phyloP scores from a whole-genome alignment of 345 rosid species.

The Syzygium aqueum region DNA sequence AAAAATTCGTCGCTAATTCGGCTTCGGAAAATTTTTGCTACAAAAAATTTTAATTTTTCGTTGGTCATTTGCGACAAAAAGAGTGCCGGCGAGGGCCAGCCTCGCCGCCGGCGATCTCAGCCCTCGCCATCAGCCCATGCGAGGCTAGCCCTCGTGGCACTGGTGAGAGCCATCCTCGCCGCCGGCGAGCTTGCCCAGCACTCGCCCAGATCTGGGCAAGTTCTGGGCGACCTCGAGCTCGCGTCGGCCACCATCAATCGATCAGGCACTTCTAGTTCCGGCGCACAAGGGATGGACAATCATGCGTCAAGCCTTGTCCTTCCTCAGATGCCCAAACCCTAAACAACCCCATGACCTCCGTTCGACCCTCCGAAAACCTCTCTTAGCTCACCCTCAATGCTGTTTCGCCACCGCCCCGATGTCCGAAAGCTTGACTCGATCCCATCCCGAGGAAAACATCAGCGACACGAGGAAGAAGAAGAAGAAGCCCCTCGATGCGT shows the following conservation, averaged over 20 bases:
- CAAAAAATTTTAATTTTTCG: too few relatives aligned
- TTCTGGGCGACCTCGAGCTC: too few relatives aligned
- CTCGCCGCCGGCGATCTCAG: too few relatives aligned
- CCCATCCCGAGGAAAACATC: not conserved
- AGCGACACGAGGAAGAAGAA: not conserved
- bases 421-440: not conserved
- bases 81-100: too few relatives aligned
- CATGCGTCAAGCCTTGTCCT: not conserved
- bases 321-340: not conserved
- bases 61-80: too few relatives aligned
- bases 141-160: too few relatives aligned
- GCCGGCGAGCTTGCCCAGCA: too few relatives aligned
- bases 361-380: conserved; percentile 5
- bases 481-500: conserved; percentile 23
- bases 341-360: not conserved
- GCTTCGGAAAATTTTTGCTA: too few relatives aligned
- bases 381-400: conserved; percentile 8
- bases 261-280: not conserved
- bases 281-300: not conserved
- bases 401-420: not conserved
- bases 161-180: too few relatives aligned
- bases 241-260: not conserved
- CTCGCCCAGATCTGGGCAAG: too few relatives aligned
- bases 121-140: too few relatives aligned
- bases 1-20: too few relatives aligned